Conservation (phyloP, 352 stramenopile genomes). For the Blastocystis sp. region DNA sequence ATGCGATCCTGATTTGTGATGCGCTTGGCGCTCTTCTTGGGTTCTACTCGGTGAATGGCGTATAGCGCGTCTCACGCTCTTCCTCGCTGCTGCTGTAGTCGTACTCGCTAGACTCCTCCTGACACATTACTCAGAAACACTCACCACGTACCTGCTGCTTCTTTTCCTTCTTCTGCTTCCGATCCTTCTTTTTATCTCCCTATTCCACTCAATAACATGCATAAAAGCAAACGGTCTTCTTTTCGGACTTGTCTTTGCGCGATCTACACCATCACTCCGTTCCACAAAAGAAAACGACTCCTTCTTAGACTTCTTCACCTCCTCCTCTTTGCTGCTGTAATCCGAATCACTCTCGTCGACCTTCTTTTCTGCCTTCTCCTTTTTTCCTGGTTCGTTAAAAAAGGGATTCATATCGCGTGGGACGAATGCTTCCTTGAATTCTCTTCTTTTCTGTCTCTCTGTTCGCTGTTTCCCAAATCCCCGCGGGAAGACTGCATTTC, state of each 20-base stretch:
- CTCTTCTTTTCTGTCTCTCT: neutral
- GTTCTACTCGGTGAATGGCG: neutral
- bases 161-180: slow-evolving; percentile 47
- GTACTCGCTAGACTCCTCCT: neutral
- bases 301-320: slow-evolving; percentile 23
- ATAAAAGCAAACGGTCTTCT: neutral
- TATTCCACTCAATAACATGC: neutral
- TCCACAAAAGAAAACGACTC: neutral
- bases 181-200: neutral
- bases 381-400: slow-evolving; percentile 15
- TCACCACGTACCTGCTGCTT: neutral
- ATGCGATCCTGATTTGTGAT: slow-evolving; percentile 16
- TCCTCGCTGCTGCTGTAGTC: neutral
- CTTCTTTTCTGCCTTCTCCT: slow-evolving; percentile 12
- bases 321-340: slow-evolving; percentile 13
- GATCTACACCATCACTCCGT: neutral
- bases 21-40: neutral
- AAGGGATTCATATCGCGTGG: slow-evolving; percentile 31
- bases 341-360: slow-evolving; percentile 5
- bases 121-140: neutral
- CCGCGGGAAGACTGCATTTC: neutral
- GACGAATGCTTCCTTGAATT: neutral
- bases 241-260: neutral
- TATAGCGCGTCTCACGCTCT: neutral
- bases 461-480: neutral